Percentiles rank a stretch among this genome's conserved stretches.
Evolutionary conservation across 495 filamentous ascomycete genomes (phyloP).

Genomic region (Pyrenula aspistea): DNA sequence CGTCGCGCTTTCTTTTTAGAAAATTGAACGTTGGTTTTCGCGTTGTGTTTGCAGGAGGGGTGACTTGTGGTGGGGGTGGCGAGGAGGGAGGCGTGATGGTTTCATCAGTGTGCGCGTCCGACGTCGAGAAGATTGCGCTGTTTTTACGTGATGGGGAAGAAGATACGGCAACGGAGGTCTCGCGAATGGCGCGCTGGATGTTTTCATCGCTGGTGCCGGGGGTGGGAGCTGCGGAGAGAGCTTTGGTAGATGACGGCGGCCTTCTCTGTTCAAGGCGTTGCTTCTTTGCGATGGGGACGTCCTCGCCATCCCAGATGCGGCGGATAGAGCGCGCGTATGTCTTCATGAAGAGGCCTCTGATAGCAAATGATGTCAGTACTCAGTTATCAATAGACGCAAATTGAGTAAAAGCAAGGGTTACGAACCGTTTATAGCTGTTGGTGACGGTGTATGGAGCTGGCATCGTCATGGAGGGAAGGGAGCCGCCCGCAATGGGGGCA

Average conservation of each 20-base stretch:
- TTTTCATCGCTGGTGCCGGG: constrained; percentile 31
- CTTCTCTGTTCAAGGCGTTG: constrained; percentile 23
- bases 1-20: constrained; percentile 37
- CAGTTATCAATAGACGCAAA: not conserved
- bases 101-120: constrained; percentile 25
- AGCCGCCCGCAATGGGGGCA: not conserved
- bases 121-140: constrained; percentile 33
- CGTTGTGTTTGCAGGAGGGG: constrained; percentile 40
- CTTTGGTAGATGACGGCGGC: not conserved
- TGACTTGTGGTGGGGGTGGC: constrained; percentile 43
- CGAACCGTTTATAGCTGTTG: not conserved
- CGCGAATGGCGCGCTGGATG: constrained; percentile 34
- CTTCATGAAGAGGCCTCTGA: constrained; percentile 26
- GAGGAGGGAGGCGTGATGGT: constrained; percentile 36
- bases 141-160: constrained; percentile 39
- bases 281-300: constrained; percentile 28
- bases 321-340: constrained; percentile 37
- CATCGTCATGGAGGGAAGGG: not conserved
- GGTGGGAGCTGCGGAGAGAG: not conserved
- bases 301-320: constrained; percentile 37
- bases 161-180: constrained; percentile 31
- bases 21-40: constrained; percentile 41
- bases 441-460: constrained; percentile 1
- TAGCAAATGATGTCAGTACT: not conserved
- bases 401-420: not conserved